phyloP scores from a whole-genome alignment of 768 basidiomycete species.

The Paxillus involutus region DNA sequence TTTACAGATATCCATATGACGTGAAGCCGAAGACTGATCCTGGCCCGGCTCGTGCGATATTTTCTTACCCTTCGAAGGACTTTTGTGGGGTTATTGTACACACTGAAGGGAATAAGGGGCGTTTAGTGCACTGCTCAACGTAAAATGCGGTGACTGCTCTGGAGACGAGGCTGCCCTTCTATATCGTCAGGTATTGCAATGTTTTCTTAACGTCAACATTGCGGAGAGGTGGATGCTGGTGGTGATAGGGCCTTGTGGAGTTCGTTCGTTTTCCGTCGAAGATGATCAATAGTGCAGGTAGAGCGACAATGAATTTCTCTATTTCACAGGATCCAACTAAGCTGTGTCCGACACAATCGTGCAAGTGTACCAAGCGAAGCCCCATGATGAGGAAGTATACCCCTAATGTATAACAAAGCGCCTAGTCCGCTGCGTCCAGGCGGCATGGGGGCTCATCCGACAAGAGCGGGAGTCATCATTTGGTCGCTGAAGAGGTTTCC shows the following conservation, averaged over 20 bases:
- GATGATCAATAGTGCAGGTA: too few species aligned
- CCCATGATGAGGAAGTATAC: neutral
- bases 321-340: constrained; percentile 1
- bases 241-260: too few species aligned
- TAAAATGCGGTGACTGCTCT: neutral
- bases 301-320: too few species aligned
- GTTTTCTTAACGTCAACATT: neutral
- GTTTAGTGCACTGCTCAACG: neutral
- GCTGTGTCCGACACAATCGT: neutral
- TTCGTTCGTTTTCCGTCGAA: too few species aligned
- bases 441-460: neutral
- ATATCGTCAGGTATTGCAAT: neutral
- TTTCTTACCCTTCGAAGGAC: neutral
- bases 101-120: neutral
- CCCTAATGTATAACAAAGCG: neutral
- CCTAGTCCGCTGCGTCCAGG: neutral
- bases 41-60: neutral
- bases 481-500: constrained; percentile 18
- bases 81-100: neutral
- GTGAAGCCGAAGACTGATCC: neutral
- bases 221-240: too few species aligned
- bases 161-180: neutral
- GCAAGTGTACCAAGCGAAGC: neutral
- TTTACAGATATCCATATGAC: neutral
- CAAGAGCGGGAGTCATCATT: constrained; percentile 9